These are phyloP conservation scores for Metschnikowia rubicola DNA, from an alignment of 805 yeast species.

Conservation along the genomic window DNA sequence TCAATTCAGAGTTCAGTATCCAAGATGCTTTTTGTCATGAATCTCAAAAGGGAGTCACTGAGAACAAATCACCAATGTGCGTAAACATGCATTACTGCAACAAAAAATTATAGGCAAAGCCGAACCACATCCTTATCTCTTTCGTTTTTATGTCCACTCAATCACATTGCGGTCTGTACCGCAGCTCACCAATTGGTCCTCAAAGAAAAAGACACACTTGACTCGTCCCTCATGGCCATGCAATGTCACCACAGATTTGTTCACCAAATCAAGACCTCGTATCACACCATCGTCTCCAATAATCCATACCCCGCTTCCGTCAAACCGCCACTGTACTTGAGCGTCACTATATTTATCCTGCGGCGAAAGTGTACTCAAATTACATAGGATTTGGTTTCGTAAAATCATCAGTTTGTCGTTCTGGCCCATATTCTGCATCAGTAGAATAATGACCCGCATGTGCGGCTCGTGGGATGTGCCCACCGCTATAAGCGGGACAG, in stretches of 20 bases:
- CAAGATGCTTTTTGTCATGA: too few species aligned
- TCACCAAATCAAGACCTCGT: conserved; percentile 55
- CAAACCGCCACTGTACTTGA: conserved; percentile 41
- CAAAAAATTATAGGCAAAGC: not conserved
- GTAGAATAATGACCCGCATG: conserved; percentile 60
- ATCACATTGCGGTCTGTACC: conserved; percentile 39
- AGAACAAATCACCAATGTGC: too few species aligned
- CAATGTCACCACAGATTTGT: conserved; percentile 30
- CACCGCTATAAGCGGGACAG: conserved; percentile 44
- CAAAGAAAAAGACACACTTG: conserved; percentile 34
- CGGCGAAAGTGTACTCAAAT: conserved; percentile 50
- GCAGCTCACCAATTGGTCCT: conserved; percentile 44
- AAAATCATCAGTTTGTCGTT: not conserved
- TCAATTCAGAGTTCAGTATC: too few species aligned
- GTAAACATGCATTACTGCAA: not conserved
- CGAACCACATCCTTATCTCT: not conserved
- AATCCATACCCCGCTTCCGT: conserved; percentile 57
- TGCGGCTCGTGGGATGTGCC: conserved; percentile 79
- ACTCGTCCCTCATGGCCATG: conserved; percentile 46
- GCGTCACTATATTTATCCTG: conserved; percentile 66
- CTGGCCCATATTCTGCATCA: conserved; percentile 32
- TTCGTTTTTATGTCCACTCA: conserved; percentile 1
- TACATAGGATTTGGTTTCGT: conserved; percentile 27
- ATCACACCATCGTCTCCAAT: conserved; percentile 66
- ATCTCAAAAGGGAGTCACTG: too few species aligned